These are phyloP conservation scores for Globisporangium takayamanum DNA, from an alignment of 352 stramenopile genomes.

Conservation along the genomic window DNA sequence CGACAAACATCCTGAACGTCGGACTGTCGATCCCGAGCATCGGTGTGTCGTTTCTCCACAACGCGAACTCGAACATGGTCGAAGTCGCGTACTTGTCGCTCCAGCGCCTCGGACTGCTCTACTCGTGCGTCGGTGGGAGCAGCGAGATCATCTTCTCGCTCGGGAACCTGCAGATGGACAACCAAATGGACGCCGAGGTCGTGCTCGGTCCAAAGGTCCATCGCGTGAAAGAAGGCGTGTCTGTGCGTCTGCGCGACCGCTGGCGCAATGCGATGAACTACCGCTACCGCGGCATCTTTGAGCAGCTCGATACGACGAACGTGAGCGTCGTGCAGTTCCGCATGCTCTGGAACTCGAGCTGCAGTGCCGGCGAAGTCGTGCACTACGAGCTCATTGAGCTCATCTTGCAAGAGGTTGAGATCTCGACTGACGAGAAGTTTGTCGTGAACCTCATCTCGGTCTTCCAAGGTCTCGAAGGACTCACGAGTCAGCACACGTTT, in stretches of 20 bases:
- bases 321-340: conserved; percentile 79
- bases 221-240: conserved; percentile 82
- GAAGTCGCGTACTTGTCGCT: conserved; percentile 86
- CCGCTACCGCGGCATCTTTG: conserved; percentile 73
- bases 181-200: conserved; percentile 86
- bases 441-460: conserved; percentile 87
- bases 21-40: conserved; percentile 78
- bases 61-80: conserved; percentile 72
- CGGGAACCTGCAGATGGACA: conserved; percentile 86
- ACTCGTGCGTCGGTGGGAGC: conserved; percentile 68
- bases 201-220: conserved; percentile 78
- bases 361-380: conserved; percentile 67
- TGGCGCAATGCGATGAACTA: conserved; percentile 84
- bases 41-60: conserved; percentile 79
- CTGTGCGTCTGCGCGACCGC: conserved; percentile 73
- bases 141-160: conserved; percentile 79
- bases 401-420: conserved; percentile 83
- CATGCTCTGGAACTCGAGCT: conserved; percentile 83
- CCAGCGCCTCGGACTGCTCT: conserved; percentile 70
- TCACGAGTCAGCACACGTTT: conserved; percentile 70
- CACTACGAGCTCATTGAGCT: conserved; percentile 86
- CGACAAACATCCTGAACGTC: conserved; percentile 65
- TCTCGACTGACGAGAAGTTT: conserved; percentile 88
- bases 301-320: conserved; percentile 63
- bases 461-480: conserved; percentile 76